phyloP scores from a whole-genome alignment of 441 rosid genomes.

The Geranium incanum region DNA sequence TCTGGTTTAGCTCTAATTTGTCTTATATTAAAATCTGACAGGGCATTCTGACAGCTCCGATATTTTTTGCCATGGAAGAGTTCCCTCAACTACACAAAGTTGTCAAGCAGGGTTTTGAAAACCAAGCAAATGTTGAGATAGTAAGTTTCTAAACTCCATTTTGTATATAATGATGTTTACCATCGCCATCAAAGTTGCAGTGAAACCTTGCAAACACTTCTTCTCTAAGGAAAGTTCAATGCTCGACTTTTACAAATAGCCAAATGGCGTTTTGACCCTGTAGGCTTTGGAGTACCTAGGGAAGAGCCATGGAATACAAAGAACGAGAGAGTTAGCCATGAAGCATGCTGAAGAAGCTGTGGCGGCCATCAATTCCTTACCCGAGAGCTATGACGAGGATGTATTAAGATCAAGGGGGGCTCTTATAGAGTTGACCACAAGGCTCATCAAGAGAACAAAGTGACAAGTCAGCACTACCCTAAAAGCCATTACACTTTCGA shows the following conservation, averaged over 20 bases:
- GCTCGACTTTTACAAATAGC: background rate
- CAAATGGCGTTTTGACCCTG: too few species aligned
- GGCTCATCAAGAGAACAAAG: constrained; percentile 70
- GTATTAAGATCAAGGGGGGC: constrained; percentile 73
- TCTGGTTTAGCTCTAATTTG: background rate
- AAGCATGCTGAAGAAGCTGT: constrained; percentile 69
- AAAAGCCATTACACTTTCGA: too few species aligned
- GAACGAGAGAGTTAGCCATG: constrained; percentile 61
- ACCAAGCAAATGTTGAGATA: constrained; percentile 48
- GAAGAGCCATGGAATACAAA: constrained; percentile 79
- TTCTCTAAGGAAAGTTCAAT: background rate
- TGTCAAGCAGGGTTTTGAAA: constrained; percentile 57
- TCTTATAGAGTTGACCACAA: constrained; percentile 65
- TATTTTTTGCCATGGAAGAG: constrained; percentile 44
- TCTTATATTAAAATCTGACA: background rate
- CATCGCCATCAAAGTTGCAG: background rate
- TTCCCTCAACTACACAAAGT: constrained; percentile 60
- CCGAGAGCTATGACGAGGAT: constrained; percentile 53
- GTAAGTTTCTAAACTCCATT: constrained; percentile 40
- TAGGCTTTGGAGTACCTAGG: constrained; percentile 72
- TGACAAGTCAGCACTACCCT: constrained; percentile 19
- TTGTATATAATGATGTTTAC: background rate
- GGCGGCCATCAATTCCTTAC: constrained; percentile 58
- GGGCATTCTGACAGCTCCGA: too few species aligned
- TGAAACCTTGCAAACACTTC: background rate